Evolutionary conservation across 805 yeast species (phyloP), one percentile per base, ranked within the genome.

Genomic region (Spathaspora gorwiae): DNA sequence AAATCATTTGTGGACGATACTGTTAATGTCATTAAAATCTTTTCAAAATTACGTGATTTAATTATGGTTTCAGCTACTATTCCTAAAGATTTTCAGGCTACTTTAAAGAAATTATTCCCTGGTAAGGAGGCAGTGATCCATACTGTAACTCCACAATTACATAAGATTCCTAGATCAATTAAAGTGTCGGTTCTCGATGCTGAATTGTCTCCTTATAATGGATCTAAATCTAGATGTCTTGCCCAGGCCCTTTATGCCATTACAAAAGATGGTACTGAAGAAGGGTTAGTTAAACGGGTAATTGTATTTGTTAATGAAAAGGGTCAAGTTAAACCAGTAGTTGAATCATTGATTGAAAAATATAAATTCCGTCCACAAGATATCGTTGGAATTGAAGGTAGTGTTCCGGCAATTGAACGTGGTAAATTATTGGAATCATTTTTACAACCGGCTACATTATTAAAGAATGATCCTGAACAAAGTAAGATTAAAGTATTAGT

Each of bases 41-140:
- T 78, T 14, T 55, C 65, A 4, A 76, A 78, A 47, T 65, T 85
- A 35, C 73, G 70, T 39, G 85, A 87, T 49, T 62, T 89, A 19
- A 75, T 90, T 0, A 79, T 92, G 53, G 87, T 92, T 47, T 84
- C 96, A 1, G 98, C 98, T 0, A 92, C 99, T 0, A 83, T 94
- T 31, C 95, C 98, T 0, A 76, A 78, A 29, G 82, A 79, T 47
- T 88, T 90, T 58, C 83, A 83, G 46, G 76, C 76, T 44, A 76
- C 84, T 1, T 65, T 90, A 45, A 62, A 71, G 5, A 69, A 68
- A 36, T 55, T 82, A 29, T 90, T 83, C 62, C 95, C 95, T 0
- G 71, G 64, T 40, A 70, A 75, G n/a, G 72, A 81, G 12, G 56
- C 68, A 2, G 46, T 66, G 11, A 70, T 73, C 14, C 73, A 85